Evolutionary conservation across 148 eudicot species (phyloP).

Genomic region (Vaccinium corymbosum): DNA sequence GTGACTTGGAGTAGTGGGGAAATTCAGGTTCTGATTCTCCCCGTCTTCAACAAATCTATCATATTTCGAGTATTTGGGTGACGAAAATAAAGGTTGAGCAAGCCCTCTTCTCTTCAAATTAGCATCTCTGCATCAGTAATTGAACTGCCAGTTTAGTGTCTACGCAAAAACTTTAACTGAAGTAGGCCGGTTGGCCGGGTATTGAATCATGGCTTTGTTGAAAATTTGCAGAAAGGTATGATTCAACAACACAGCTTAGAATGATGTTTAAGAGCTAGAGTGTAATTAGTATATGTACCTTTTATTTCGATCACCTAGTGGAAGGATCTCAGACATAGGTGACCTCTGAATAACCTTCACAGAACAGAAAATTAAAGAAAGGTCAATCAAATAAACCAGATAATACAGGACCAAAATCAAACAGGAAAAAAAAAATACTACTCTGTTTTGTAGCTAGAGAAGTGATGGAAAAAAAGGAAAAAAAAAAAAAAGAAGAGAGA

Average conservation of each 20-base stretch:
- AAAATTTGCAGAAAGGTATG: background rate
- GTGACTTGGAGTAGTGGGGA: slow-evolving; percentile 40
- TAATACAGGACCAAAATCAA: background rate
- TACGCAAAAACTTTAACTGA: background rate
- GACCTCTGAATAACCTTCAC: slow-evolving; percentile 52
- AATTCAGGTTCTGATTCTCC: slow-evolving; percentile 80
- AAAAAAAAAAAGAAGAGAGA: background rate
- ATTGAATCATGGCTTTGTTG: background rate
- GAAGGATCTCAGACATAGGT: slow-evolving; percentile 51
- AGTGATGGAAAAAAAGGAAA: background rate
- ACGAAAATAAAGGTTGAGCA: slow-evolving; percentile 24
- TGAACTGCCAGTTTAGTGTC: background rate
- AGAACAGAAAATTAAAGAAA: slow-evolving; percentile 1
- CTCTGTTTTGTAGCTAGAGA: background rate
- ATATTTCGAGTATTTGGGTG: slow-evolving; percentile 17
- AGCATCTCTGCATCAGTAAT: slow-evolving; percentile 44
- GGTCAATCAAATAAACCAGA: background rate
- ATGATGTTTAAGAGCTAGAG: background rate
- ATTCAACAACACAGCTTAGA: background rate
- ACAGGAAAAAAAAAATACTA: too few species aligned
- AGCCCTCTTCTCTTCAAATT: slow-evolving; percentile 65
- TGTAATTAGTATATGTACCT: slow-evolving; percentile 31
- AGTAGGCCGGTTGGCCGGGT: background rate
- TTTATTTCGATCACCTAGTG: slow-evolving; percentile 51
- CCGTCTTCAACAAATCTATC: slow-evolving; percentile 34